Base-by-base conservation (phyloP, 2,329 filamentous ascomycete species). In the Fusarium camptoceras region DNA sequence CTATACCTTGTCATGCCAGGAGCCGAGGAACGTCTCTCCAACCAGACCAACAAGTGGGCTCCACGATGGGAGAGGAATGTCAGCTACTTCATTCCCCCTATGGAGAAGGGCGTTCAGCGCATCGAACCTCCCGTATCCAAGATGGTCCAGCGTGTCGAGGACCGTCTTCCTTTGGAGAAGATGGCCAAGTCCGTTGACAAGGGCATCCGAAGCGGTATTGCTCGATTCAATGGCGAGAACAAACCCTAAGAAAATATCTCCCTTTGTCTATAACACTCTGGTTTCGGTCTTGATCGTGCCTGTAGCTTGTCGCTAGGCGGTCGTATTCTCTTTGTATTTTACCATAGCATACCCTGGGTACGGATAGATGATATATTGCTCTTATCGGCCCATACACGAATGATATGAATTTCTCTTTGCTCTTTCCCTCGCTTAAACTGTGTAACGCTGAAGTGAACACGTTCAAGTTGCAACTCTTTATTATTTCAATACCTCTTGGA, bases 51-150 rank as follows among this genome's bases (percentile, higher is more conserved):
- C 62, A 84, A 85, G 73, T 89, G 87, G 87, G 87, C 87, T 6
- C 86, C 86, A 20, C 83, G 85, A 59, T 89, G 87, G 87, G 86
- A 89, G 78, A 81, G 83, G 55, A 88, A 87, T 78, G 83, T 88
- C 75, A 83, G 79, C 67, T 85, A 84, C 80, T 84, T 88, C 76
- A 78, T 81, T 11, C 78, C 80, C n/a, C 83, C 83, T 18, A 81
- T 83, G 28, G 81, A 85, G 76, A 78, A 79, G 22, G 79, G 83
- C 53, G 81, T 86, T 42, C 83, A 84, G 70, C 81, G 83, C 55
- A 80, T 86, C 55, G 81, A 86, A 74, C 85, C 84, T 3, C 83
- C 82, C 22, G 74, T 86, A 55, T 77, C 82, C 55, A 80, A 78
- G 62, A 81, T 82, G 49, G 80, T 87, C 30, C 80, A 82, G 75